Conservation (phyloP, 2,329 filamentous ascomycete genomes). For the Didymella segeticola region DNA sequence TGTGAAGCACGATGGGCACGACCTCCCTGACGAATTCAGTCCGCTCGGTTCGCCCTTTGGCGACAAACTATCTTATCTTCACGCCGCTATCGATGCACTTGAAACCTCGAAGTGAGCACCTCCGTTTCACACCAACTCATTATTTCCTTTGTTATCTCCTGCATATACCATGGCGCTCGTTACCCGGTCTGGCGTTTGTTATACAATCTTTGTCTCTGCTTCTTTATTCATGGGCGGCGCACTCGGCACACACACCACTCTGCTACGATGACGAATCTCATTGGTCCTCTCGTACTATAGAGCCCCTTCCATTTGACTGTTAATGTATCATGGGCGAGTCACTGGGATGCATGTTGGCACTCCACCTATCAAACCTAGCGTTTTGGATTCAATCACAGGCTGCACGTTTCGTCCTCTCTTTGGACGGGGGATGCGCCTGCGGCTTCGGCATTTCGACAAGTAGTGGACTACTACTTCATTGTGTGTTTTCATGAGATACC, state of each 20-base stretch:
- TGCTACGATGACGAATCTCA: slow-evolving; percentile 41
- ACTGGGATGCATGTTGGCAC: slow-evolving; percentile 21
- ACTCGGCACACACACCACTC: slow-evolving; percentile 40
- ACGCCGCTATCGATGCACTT: slow-evolving; percentile 29
- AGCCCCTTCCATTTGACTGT: slow-evolving; percentile 9
- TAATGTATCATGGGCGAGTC: slow-evolving; percentile 19
- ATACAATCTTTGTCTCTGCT: slow-evolving; percentile 4
- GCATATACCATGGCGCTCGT: slow-evolving; percentile 21
- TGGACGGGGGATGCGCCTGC: too few relatives aligned
- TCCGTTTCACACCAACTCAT: neutral
- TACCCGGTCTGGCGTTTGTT: slow-evolving; percentile 11
- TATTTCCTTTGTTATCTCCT: slow-evolving; percentile 20
- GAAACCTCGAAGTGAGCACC: slow-evolving; percentile 19
- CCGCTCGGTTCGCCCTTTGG: slow-evolving; percentile 39
- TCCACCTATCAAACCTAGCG: neutral
- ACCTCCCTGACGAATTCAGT: slow-evolving; percentile 24
- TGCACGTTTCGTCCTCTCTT: neutral
- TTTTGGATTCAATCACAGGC: neutral
- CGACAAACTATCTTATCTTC: slow-evolving; percentile 34
- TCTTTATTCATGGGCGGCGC: slow-evolving; percentile 26
- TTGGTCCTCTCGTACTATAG: slow-evolving; percentile 26
- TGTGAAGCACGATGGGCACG: slow-evolving; percentile 26
- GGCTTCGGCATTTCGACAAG: neutral
- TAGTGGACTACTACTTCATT: slow-evolving; percentile 19
- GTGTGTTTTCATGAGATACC: slow-evolving; percentile 44